A percentile compares a stretch with the other conserved stretches of the same genome.
Evolutionary conservation across 192 early-diverging fungal genomes (phyloP).

Genomic region (Rhizoclosmatium globosum): DNA sequence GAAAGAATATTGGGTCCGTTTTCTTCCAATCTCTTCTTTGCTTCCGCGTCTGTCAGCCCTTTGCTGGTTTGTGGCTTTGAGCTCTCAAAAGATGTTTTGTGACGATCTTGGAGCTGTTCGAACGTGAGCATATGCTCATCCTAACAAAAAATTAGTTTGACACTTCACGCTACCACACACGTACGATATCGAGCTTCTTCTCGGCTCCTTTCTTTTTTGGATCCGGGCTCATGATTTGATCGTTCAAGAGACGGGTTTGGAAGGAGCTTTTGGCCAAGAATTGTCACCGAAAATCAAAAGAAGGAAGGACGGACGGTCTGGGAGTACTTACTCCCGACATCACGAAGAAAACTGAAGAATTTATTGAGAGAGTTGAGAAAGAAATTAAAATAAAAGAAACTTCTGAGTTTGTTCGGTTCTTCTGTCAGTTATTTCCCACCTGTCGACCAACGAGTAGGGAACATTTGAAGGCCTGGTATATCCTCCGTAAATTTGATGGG

Average conservation of each 20-base stretch:
- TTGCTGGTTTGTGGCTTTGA: slow-evolving; percentile 67
- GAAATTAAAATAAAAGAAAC: too few species aligned
- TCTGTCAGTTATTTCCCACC: neutral
- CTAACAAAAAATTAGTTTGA: slow-evolving; percentile 25
- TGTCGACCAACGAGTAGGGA: slow-evolving; percentile 66
- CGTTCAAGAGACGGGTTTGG: too few species aligned
- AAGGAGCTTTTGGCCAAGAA: too few species aligned
- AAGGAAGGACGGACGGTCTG: too few species aligned
- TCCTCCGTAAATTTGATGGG: slow-evolving; percentile 62
- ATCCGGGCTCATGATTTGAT: too few species aligned
- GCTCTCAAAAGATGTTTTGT: slow-evolving; percentile 58
- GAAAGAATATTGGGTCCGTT: slow-evolving; percentile 85
- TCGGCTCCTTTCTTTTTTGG: slow-evolving; percentile 5
- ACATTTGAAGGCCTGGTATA: slow-evolving; percentile 78
- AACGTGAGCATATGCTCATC: slow-evolving; percentile 65
- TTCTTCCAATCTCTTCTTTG: slow-evolving; percentile 63
- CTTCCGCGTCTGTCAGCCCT: slow-evolving; percentile 69
- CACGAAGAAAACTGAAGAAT: too few species aligned
- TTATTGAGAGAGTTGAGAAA: too few species aligned
- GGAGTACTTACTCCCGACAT: too few species aligned
- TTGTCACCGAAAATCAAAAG: too few species aligned
- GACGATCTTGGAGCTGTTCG: slow-evolving; percentile 54
- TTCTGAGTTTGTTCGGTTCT: too few species aligned
- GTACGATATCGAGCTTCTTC: slow-evolving; percentile 52
- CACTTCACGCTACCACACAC: neutral